Percentiles rank a stretch among this genome's conserved stretches.
These are phyloP conservation scores for Meredithiella fracta DNA, from an alignment of 2,329 filamentous ascomycete species.

Conservation along the genomic window DNA sequence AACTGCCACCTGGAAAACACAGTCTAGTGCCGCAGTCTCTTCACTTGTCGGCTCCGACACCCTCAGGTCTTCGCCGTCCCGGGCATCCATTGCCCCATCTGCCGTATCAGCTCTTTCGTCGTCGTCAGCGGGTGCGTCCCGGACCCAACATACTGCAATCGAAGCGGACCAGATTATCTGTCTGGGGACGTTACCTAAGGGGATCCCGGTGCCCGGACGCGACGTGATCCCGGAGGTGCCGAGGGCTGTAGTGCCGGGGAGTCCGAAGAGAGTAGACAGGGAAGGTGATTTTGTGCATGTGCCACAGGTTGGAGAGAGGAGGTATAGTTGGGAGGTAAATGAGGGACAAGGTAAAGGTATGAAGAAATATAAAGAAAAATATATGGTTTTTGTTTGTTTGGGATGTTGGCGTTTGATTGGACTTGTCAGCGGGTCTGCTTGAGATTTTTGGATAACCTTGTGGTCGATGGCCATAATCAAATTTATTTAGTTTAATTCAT, in stretches of 20 bases:
- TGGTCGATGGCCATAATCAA: too few species aligned
- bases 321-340: slow-evolving; percentile 35
- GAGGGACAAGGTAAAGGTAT: not conserved
- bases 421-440: too few species aligned
- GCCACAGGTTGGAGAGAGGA: slow-evolving; percentile 31
- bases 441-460: too few species aligned
- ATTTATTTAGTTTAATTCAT: too few species aligned
- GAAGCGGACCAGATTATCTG: slow-evolving; percentile 37
- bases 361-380: not conserved
- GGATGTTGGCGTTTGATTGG: too few species aligned
- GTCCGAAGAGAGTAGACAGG: slow-evolving; percentile 28
- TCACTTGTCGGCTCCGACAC: slow-evolving; percentile 6
- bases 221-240: slow-evolving; percentile 2
- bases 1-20: slow-evolving; percentile 1
- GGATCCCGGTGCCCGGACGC: slow-evolving; percentile 21
- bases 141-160: slow-evolving; percentile 33
- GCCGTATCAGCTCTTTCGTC: not conserved
- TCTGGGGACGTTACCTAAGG: slow-evolving; percentile 36
- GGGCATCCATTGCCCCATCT: not conserved
- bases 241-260: too few species aligned
- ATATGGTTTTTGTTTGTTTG: not conserved
- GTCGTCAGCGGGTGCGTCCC: slow-evolving; percentile 20
- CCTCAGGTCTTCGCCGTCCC: not conserved
- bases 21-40: slow-evolving; percentile 5
- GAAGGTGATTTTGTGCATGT: slow-evolving; percentile 33